Evolutionary conservation across 306 rosid species (phyloP).

Genomic region (Trifolium repens): DNA sequence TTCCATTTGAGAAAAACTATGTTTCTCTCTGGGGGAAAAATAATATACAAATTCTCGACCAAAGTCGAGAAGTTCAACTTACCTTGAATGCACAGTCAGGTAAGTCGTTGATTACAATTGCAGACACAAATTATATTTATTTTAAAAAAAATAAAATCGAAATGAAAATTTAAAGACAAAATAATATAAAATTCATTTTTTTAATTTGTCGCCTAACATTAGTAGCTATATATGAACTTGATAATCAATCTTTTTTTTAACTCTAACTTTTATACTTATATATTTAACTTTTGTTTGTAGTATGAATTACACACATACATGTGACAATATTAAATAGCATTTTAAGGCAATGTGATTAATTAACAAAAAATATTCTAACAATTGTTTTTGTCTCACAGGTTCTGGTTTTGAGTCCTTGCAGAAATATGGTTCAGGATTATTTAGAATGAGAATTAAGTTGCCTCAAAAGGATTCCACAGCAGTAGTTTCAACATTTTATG

Average conservation of each 20-base stretch:
- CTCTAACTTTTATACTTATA: too few relatives aligned
- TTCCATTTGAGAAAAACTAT: slow-evolving; percentile 35
- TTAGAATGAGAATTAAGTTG: slow-evolving; percentile 30
- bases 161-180: background rate
- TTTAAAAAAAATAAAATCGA: background rate
- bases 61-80: slow-evolving; percentile 27
- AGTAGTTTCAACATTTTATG: slow-evolving; percentile 43
- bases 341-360: background rate
- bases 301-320: too few relatives aligned
- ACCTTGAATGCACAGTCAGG: slow-evolving; percentile 39
- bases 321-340: background rate
- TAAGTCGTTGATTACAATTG: background rate
- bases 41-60: slow-evolving; percentile 23
- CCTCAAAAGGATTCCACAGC: slow-evolving; percentile 11
- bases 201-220: too few relatives aligned
- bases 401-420: slow-evolving; percentile 27
- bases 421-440: slow-evolving; percentile 36
- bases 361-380: background rate
- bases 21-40: slow-evolving; percentile 7
- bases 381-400: background rate
- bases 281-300: too few relatives aligned
- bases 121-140: background rate
- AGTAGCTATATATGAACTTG: too few relatives aligned
- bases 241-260: too few relatives aligned
- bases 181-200: too few relatives aligned